Percentiles rank a stretch among this genome's conserved stretches.
Conservation (phyloP, 441 rosid species). For the Viola pubescens region DNA sequence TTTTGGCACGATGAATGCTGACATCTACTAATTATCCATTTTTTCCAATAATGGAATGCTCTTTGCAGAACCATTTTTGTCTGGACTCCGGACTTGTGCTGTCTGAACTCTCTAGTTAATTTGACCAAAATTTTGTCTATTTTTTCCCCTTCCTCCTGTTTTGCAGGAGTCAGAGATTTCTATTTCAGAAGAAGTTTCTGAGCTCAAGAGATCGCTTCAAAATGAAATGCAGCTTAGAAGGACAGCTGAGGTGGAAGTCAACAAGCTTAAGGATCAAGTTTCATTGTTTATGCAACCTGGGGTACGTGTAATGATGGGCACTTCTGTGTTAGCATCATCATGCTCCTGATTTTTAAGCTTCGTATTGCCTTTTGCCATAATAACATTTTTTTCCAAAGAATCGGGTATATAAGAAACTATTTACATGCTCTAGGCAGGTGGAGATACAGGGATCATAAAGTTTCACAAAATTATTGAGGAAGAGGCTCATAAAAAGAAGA, state of each 20-base stretch:
- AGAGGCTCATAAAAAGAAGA: constrained; percentile 68
- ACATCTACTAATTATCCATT: neutral
- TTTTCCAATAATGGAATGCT: no score
- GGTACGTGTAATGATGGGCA: constrained; percentile 29
- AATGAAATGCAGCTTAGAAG: constrained; percentile 63
- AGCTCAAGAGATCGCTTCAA: constrained; percentile 57
- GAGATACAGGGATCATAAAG: constrained; percentile 60
- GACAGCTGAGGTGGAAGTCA: constrained; percentile 77
- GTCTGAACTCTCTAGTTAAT: neutral
- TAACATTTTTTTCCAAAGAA: no score
- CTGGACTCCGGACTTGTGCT: no score
- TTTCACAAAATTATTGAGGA: constrained; percentile 73
- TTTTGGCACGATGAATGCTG: neutral
- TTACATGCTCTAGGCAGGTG: constrained; percentile 52
- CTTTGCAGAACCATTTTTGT: no score
- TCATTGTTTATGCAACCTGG: constrained; percentile 44
- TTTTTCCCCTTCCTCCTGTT: neutral
- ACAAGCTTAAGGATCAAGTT: constrained; percentile 54
- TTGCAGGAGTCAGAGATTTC: constrained; percentile 38
- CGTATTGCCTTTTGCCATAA: constrained; percentile 3
- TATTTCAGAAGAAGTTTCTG: constrained; percentile 44
- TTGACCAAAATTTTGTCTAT: constrained; percentile 1
- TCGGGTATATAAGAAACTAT: constrained; percentile 15
- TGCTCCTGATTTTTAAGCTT: constrained; percentile 9
- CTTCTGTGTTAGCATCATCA: neutral